Percentiles rank a stretch among this genome's conserved stretches.
These are phyloP conservation scores for Mycena rosella DNA, from an alignment of 768 basidiomycete genomes.

Conservation along the genomic window DNA sequence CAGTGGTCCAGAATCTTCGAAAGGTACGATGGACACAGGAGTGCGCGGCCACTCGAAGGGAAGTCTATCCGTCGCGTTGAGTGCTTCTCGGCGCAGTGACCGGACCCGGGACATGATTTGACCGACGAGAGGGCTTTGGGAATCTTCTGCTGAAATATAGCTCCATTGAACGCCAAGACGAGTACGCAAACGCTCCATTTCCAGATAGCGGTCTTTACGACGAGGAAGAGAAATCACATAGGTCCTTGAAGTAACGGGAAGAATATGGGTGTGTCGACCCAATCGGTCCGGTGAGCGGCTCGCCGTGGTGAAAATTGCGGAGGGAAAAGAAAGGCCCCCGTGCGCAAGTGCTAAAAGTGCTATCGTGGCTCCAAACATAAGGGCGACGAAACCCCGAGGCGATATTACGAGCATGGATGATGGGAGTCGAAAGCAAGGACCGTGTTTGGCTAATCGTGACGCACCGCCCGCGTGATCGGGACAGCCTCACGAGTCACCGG, in stretches of 20 bases:
- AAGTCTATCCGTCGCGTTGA: constrained; percentile 14
- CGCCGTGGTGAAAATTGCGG: constrained; percentile 9
- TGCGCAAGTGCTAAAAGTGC: constrained; percentile 33
- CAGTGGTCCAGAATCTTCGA: not conserved
- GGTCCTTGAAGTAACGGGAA: constrained; percentile 57
- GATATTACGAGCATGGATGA: not conserved
- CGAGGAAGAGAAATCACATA: constrained; percentile 73
- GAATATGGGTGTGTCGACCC: constrained; percentile 25
- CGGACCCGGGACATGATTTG: constrained; percentile 24
- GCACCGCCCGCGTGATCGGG: not conserved
- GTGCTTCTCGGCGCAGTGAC: constrained; percentile 18
- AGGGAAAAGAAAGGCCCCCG: constrained; percentile 19
- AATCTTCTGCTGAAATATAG: constrained; percentile 59
- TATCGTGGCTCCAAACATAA: constrained; percentile 7
- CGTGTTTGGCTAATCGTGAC: constrained; percentile 10
- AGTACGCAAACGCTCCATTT: constrained; percentile 69
- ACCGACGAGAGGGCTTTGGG: constrained; percentile 18
- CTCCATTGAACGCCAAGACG: constrained; percentile 65
- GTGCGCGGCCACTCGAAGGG: constrained; percentile 50
- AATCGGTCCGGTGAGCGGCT: constrained; percentile 17
- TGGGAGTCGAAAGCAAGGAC: not conserved
- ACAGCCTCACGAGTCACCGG: not conserved
- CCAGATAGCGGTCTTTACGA: constrained; percentile 65
- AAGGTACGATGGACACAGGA: not conserved
- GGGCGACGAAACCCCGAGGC: not conserved